Conservation (phyloP, 345 rosid species). For the Luvunga scandens region DNA sequence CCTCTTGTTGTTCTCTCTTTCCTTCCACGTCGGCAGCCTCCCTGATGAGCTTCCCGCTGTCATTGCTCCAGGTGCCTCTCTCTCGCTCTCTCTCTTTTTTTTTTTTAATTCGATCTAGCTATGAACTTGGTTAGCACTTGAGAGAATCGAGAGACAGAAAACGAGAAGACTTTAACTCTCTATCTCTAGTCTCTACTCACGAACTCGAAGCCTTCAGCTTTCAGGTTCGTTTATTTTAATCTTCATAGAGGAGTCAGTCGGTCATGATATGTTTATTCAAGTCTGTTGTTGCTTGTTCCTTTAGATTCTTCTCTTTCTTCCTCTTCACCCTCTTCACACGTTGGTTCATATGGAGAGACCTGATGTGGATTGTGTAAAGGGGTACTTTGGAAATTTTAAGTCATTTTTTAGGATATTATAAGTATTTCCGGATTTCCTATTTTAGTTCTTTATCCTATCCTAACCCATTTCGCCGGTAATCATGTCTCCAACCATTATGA, state of each 20-base stretch:
- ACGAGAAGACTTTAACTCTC: neutral
- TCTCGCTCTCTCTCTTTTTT: neutral
- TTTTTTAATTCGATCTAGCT: no score
- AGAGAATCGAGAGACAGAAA: neutral
- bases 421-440: neutral
- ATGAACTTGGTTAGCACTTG: neutral
- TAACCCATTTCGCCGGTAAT: neutral
- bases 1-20: conserved; percentile 91
- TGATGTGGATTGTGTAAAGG: neutral
- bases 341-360: neutral
- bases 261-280: neutral
- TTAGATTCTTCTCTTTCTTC: neutral
- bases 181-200: neutral
- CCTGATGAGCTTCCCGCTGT: conserved; percentile 56
- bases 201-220: neutral
- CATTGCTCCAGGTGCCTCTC: conserved; percentile 26
- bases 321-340: neutral
- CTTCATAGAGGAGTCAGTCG: neutral
- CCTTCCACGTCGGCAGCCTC: conserved; percentile 92
- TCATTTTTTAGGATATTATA: neutral
- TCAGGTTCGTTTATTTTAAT: neutral
- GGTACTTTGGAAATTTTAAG: neutral
- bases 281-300: neutral
- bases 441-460: neutral
- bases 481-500: neutral